Conservation (phyloP, 805 yeast genomes). For the Sungouiella thailandica region DNA sequence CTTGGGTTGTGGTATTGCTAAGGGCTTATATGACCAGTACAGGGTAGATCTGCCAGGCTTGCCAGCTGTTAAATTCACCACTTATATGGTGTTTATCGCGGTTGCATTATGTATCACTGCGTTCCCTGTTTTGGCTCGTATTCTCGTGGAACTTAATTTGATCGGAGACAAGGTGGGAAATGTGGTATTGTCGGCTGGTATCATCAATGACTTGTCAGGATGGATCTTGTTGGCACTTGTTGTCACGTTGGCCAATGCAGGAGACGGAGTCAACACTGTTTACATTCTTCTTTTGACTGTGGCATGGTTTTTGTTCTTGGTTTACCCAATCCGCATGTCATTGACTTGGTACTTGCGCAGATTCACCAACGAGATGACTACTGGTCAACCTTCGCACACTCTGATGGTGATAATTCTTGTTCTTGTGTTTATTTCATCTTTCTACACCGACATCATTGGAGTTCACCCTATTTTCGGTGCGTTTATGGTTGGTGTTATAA, state of each 20-base stretch:
- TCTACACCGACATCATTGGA: conserved; percentile 78
- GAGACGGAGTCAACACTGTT: conserved; percentile 61
- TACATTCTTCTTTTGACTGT: conserved; percentile 61
- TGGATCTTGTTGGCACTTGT: conserved; percentile 77
- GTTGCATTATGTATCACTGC: conserved; percentile 85
- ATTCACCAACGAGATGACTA: conserved; percentile 49
- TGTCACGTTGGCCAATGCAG: conserved; percentile 71
- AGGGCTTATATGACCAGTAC: conserved; percentile 61
- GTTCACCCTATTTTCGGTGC: conserved; percentile 88
- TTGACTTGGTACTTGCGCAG: conserved; percentile 42
- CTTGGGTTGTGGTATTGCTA: conserved; percentile 66
- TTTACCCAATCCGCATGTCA: conserved; percentile 50
- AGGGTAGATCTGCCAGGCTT: conserved; percentile 21
- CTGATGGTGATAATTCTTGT: conserved; percentile 53
- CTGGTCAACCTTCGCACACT: conserved; percentile 58
- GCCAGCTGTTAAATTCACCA: conserved; percentile 52
- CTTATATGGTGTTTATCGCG: conserved; percentile 75
- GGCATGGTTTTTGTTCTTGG: conserved; percentile 64
- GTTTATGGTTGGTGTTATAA: conserved; percentile 67
- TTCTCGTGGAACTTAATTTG: conserved; percentile 65
- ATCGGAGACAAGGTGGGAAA: conserved; percentile 68
- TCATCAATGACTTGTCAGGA: conserved; percentile 72
- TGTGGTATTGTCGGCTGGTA: conserved; percentile 77
- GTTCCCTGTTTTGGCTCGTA: conserved; percentile 78
- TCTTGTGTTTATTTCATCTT: conserved; percentile 60